These are phyloP conservation scores for Pythium diclinum DNA, from an alignment of 352 stramenopile genomes.

Conservation along the genomic window DNA sequence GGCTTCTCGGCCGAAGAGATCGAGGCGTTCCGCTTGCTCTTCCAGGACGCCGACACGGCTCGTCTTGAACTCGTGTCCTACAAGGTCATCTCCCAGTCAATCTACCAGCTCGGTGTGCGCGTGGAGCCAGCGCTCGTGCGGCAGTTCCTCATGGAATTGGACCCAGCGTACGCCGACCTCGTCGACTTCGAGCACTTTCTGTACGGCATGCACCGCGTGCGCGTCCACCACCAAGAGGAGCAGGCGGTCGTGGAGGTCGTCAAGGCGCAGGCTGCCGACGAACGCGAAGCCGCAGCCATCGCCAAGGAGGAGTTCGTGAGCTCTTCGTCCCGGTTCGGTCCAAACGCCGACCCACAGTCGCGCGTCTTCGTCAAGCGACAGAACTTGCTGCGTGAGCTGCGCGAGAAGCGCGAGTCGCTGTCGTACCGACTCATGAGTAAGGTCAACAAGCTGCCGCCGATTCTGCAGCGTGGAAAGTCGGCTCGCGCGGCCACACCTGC, in stretches of 20 bases:
- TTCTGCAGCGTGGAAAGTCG: slow-evolving; percentile 36
- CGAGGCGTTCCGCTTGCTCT: slow-evolving; percentile 60
- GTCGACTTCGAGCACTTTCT: slow-evolving; percentile 83
- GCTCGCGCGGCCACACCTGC: not conserved
- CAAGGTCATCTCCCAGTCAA: slow-evolving; percentile 59
- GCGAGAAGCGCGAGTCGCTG: slow-evolving; percentile 68
- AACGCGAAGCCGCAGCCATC: not conserved
- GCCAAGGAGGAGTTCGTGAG: slow-evolving; percentile 52
- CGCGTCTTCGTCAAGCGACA: slow-evolving; percentile 66
- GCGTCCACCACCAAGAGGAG: slow-evolving; percentile 57
- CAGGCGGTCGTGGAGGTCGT: slow-evolving; percentile 24
- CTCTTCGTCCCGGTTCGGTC: slow-evolving; percentile 53
- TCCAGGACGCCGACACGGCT: slow-evolving; percentile 55
- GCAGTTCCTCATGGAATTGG: slow-evolving; percentile 45
- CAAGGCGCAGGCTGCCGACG: not conserved
- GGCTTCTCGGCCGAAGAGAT: slow-evolving; percentile 68
- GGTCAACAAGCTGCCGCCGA: slow-evolving; percentile 41
- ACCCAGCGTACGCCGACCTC: slow-evolving; percentile 69
- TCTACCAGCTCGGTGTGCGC: slow-evolving; percentile 69
- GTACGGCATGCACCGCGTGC: slow-evolving; percentile 78
- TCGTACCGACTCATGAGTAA: slow-evolving; percentile 70
- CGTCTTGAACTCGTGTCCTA: slow-evolving; percentile 66
- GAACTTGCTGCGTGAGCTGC: slow-evolving; percentile 67
- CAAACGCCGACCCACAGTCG: slow-evolving; percentile 44
- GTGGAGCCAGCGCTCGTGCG: slow-evolving; percentile 47